A percentile compares a stretch with the other conserved stretches of the same genome.
These are phyloP conservation scores for Tolypocladium album DNA, from an alignment of 2,329 filamentous ascomycete genomes.

Conservation along the genomic window DNA sequence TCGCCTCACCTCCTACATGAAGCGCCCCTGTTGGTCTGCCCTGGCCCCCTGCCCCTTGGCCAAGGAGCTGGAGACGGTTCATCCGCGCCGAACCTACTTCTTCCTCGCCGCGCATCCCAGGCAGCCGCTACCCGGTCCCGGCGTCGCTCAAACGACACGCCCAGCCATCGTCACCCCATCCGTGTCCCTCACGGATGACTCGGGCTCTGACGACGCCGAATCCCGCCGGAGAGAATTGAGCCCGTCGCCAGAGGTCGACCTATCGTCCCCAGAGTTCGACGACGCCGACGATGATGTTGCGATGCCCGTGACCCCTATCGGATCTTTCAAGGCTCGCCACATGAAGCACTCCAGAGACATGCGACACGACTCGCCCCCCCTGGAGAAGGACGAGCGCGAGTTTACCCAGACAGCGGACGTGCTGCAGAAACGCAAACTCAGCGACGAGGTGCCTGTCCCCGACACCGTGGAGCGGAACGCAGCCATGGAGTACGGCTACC, in stretches of 20 bases:
- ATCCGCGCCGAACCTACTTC: conserved; percentile 92
- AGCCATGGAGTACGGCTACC: conserved; percentile 22
- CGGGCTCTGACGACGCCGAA: conserved; percentile 59
- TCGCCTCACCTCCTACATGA: conserved; percentile 78
- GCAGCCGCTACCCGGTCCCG: conserved; percentile 58
- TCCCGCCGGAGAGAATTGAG: conserved; percentile 63
- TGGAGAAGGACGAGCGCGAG: conserved; percentile 91
- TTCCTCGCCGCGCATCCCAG: conserved; percentile 84
- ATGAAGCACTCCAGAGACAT: conserved; percentile 26
- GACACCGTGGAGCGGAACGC: conserved; percentile 19
- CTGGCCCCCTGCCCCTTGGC: conserved; percentile 75
- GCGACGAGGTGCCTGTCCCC: conserved; percentile 23
- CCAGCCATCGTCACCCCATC: conserved; percentile 68
- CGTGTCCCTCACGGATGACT: conserved; percentile 48
- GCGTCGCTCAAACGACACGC: conserved; percentile 16
- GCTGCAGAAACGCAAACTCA: conserved; percentile 57
- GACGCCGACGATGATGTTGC: conserved; percentile 51
- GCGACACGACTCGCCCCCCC: conserved; percentile 71
- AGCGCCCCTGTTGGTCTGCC: conserved; percentile 72
- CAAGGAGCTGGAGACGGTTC: conserved; percentile 85
- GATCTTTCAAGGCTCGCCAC: conserved; percentile 46
- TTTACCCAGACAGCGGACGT: conserved; percentile 92
- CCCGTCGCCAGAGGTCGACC: conserved; percentile 85
- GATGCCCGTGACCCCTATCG: conserved; percentile 51
- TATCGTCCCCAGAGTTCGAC: conserved; percentile 80